Conservation (phyloP, 495 filamentous ascomycete species). For the Podospora appendiculata region DNA sequence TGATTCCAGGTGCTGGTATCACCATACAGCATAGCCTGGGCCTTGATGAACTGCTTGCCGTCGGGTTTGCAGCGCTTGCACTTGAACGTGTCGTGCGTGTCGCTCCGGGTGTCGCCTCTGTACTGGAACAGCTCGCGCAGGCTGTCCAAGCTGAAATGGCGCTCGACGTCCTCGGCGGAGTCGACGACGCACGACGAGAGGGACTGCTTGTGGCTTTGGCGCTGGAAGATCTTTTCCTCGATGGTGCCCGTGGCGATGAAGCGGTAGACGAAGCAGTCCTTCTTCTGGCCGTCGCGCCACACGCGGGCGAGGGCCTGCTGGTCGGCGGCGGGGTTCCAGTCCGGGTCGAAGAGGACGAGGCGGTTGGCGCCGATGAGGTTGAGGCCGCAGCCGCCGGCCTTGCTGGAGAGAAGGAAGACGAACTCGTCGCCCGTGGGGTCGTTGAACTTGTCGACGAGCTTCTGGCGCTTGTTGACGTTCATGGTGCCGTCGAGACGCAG, state of each 20-base stretch:
- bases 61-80: constrained; percentile 91
- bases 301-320: constrained; percentile 96
- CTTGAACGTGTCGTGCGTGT: constrained; percentile 98
- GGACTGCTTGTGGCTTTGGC: constrained; percentile 96
- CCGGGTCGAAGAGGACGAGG: constrained; percentile 93
- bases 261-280: constrained; percentile 98
- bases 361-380: constrained; percentile 97
- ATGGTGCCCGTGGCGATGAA: constrained; percentile 98
- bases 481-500: constrained; percentile 92
- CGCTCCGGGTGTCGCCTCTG: constrained; percentile 70
- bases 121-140: constrained; percentile 92
- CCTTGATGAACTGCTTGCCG: constrained; percentile 78
- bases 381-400: constrained; percentile 93
- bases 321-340: constrained; percentile 98
- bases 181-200: constrained; percentile 97
- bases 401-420: constrained; percentile 90
- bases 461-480: constrained; percentile 93
- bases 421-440: constrained; percentile 87
- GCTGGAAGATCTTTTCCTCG: constrained; percentile 99
- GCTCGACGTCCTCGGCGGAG: constrained; percentile 90
- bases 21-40: constrained; percentile 89
- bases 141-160: constrained; percentile 87
- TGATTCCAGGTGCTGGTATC: constrained; percentile 99
- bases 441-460: constrained; percentile 98
- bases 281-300: constrained; percentile 98